Evolutionary conservation across 495 filamentous ascomycete genomes (phyloP).

Genomic region (Aspergillus ellipticus): DNA sequence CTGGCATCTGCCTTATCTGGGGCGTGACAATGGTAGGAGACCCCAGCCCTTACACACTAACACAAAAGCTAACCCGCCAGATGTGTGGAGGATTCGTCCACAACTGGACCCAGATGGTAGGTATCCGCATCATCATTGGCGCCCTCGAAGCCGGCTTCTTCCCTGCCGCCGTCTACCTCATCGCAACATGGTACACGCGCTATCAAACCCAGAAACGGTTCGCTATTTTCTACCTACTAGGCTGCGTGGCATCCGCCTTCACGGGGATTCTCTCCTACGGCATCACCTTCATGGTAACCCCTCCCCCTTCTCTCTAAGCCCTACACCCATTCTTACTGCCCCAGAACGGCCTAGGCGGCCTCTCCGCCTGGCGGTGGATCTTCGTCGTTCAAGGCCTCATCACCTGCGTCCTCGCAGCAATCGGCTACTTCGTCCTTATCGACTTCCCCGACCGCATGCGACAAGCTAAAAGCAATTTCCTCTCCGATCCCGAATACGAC

Average conservation of each 20-base stretch:
- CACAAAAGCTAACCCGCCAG: neutral
- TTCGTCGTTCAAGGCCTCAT: conserved; percentile 30
- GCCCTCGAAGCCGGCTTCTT: conserved; percentile 38
- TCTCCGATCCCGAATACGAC: conserved; percentile 30
- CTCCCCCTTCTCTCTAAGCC: neutral
- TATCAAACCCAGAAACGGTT: conserved; percentile 46
- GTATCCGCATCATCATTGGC: conserved; percentile 6
- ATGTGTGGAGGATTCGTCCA: conserved; percentile 6
- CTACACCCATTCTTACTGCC: neutral
- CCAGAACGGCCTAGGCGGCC: conserved; percentile 20
- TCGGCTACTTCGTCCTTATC: conserved; percentile 41
- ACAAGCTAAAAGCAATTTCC: conserved; percentile 33
- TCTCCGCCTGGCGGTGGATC: conserved; percentile 21
- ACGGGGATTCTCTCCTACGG: conserved; percentile 57
- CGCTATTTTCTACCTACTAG: conserved; percentile 54
- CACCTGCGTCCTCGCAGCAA: conserved; percentile 23
- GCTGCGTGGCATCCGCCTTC: conserved; percentile 53
- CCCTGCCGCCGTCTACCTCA: conserved; percentile 52
- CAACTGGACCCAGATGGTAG: conserved; percentile 8
- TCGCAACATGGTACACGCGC: conserved; percentile 55
- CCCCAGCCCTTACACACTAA: neutral
- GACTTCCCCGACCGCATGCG: conserved; percentile 44
- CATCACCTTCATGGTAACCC: conserved; percentile 44
- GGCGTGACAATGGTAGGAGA: conserved; percentile 7
- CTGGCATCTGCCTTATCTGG: conserved; percentile 13